Evolutionary conservation across 768 basidiomycete genomes (phyloP).

Genomic region (Mycena capillaripes): DNA sequence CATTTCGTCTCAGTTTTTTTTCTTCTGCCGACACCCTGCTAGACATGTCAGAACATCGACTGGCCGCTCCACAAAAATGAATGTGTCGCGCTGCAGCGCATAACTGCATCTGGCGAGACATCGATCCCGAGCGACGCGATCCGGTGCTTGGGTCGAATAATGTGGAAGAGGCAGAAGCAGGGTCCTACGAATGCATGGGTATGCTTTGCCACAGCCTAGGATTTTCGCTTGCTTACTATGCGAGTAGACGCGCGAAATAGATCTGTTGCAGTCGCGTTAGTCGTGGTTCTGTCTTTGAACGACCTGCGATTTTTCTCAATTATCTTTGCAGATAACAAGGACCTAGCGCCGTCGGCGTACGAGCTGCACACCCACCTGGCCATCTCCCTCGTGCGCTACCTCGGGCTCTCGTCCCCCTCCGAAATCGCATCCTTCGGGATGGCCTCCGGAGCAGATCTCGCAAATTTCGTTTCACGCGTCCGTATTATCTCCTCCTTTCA

Average conservation of each 20-base stretch:
- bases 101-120: conserved; percentile 62
- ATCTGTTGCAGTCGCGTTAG: conserved; percentile 84
- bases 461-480: conserved; percentile 81
- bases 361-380: conserved; percentile 79
- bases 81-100: conserved; percentile 74
- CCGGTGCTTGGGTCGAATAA: conserved; percentile 80
- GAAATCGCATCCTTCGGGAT: conserved; percentile 73
- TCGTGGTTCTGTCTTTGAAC: conserved; percentile 24
- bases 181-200: conserved; percentile 73
- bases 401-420: conserved; percentile 69
- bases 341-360: conserved; percentile 61
- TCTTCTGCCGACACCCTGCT: conserved; percentile 18
- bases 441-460: conserved; percentile 70
- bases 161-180: conserved; percentile 74
- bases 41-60: conserved; percentile 81
- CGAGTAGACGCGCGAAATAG: conserved; percentile 72
- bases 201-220: conserved; percentile 37
- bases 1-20: neutral
- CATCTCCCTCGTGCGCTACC: conserved; percentile 80
- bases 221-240: neutral
- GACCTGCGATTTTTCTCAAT: neutral
- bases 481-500: conserved; percentile 33
- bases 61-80: conserved; percentile 86
- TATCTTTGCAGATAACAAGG: conserved; percentile 63
- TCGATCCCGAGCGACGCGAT: conserved; percentile 83